A percentile compares a stretch with the other conserved stretches of the same genome.
phyloP scores from a whole-genome alignment of 306 rosid genomes.

The Ochetophila trinervis region DNA sequence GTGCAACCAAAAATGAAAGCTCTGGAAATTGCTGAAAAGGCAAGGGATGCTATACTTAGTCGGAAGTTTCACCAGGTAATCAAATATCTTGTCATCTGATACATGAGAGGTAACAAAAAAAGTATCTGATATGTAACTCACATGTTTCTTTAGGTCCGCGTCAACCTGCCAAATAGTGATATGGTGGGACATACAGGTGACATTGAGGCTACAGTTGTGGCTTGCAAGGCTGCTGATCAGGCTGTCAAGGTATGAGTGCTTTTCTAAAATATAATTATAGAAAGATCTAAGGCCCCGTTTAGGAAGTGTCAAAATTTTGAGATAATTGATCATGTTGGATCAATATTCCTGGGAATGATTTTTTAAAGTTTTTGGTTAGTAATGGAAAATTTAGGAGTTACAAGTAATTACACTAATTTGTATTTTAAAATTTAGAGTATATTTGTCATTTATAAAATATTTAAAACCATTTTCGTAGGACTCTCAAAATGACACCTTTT shows the following conservation, averaged over 20 bases:
- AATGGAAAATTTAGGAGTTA: too few relatives aligned
- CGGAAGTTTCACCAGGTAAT: constrained; percentile 65
- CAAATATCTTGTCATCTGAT: constrained; percentile 3
- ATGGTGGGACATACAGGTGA: constrained; percentile 98
- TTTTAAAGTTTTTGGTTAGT: too few relatives aligned
- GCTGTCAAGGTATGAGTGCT: constrained; percentile 70
- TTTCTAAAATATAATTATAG: background rate
- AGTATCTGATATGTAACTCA: background rate
- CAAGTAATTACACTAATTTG: too few relatives aligned
- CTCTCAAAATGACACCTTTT: too few relatives aligned
- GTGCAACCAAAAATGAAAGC: constrained; percentile 93
- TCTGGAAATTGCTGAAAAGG: constrained; percentile 78
- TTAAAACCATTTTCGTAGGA: too few relatives aligned
- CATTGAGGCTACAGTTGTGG: constrained; percentile 86
- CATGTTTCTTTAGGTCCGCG: constrained; percentile 63
- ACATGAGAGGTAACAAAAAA: background rate
- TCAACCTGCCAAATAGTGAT: constrained; percentile 95
- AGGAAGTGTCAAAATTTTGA: too few relatives aligned
- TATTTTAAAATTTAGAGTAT: too few relatives aligned
- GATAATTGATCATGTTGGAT: too few relatives aligned
- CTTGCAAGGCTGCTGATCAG: constrained; percentile 94
- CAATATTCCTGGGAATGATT: too few relatives aligned
- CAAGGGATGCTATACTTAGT: constrained; percentile 90
- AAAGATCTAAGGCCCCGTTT: too few relatives aligned
- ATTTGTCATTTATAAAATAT: too few relatives aligned